Conservation (phyloP, 2,329 filamentous ascomycete genomes). For the Ophiosphaerella narmari region DNA sequence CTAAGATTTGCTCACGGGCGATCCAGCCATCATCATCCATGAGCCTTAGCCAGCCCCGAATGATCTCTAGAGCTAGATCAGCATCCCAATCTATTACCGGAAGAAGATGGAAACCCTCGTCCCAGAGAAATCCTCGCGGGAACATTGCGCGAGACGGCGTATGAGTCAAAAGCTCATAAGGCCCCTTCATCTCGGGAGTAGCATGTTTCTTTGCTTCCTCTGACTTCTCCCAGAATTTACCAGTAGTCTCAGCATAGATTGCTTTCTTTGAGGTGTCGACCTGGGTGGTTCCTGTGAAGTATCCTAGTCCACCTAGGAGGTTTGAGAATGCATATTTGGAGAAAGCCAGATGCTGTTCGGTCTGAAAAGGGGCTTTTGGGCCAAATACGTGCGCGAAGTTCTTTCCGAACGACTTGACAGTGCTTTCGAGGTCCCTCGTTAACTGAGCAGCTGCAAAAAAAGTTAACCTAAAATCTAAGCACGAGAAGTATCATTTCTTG, state of each 20-base stretch:
- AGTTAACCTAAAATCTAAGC: constrained; percentile 14
- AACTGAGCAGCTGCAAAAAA: constrained; percentile 58
- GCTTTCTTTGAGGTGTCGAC: constrained; percentile 85
- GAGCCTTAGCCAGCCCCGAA: constrained; percentile 90
- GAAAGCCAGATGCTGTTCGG: constrained; percentile 73
- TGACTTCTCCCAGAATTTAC: constrained; percentile 91
- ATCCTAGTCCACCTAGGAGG: constrained; percentile 86
- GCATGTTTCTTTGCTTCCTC: constrained; percentile 73
- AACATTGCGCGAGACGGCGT: constrained; percentile 92
- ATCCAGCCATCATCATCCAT: constrained; percentile 99
- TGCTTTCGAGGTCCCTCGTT: constrained; percentile 67
- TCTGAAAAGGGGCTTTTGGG: constrained; percentile 75
- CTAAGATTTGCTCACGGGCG: constrained; percentile 89
- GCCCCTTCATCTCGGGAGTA: constrained; percentile 72
- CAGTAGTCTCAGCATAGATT: constrained; percentile 90
- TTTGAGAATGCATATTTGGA: constrained; percentile 89
- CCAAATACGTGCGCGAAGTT: constrained; percentile 73
- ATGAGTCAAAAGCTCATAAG: constrained; percentile 84
- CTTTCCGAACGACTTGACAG: constrained; percentile 69
- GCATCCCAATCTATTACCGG: constrained; percentile 91
- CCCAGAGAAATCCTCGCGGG: constrained; percentile 93
- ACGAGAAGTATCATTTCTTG: too few relatives aligned
- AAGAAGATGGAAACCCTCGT: constrained; percentile 92
- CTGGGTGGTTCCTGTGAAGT: constrained; percentile 83
- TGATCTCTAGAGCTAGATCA: constrained; percentile 80